Evolutionary conservation across 352 stramenopile genomes (phyloP).

Genomic region (Phytophthora podocarpi): DNA sequence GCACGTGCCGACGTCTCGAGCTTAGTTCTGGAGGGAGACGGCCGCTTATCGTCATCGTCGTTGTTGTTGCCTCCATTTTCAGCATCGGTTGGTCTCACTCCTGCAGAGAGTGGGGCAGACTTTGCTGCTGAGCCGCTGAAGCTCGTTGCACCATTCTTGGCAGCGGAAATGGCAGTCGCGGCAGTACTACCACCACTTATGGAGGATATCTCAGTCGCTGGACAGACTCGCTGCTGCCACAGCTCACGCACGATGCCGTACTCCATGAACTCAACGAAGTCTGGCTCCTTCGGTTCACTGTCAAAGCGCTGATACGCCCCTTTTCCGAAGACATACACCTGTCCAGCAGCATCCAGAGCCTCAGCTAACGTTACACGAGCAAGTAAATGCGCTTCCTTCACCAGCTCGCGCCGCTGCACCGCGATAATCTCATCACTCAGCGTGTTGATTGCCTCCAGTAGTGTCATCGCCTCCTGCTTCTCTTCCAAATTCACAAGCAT

Average conservation of each 20-base stretch:
- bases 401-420: slow-evolving; percentile 46
- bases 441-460: slow-evolving; percentile 58
- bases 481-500: slow-evolving; percentile 71
- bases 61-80: background rate
- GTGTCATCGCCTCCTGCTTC: slow-evolving; percentile 59
- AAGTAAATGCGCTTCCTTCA: slow-evolving; percentile 54
- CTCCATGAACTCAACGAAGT: slow-evolving; percentile 82
- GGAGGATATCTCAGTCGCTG: slow-evolving; percentile 10
- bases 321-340: slow-evolving; percentile 83
- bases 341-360: slow-evolving; percentile 71
- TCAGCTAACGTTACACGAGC: slow-evolving; percentile 51
- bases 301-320: slow-evolving; percentile 71
- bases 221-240: slow-evolving; percentile 62
- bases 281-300: slow-evolving; percentile 49
- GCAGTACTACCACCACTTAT: too few species aligned
- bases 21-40: slow-evolving; percentile 41
- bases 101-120: background rate
- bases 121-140: background rate
- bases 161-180: too few species aligned
- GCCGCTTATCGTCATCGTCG: slow-evolving; percentile 1
- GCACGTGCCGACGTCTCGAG: slow-evolving; percentile 46
- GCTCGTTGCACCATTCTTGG: too few species aligned
- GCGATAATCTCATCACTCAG: slow-evolving; percentile 57
- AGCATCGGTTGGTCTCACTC: background rate
- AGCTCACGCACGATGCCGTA: slow-evolving; percentile 59